A percentile compares a stretch with the other conserved stretches of the same genome.
phyloP scores from a whole-genome alignment of 108 stramenopile genomes.

The Cyclotella distinguenda region DNA sequence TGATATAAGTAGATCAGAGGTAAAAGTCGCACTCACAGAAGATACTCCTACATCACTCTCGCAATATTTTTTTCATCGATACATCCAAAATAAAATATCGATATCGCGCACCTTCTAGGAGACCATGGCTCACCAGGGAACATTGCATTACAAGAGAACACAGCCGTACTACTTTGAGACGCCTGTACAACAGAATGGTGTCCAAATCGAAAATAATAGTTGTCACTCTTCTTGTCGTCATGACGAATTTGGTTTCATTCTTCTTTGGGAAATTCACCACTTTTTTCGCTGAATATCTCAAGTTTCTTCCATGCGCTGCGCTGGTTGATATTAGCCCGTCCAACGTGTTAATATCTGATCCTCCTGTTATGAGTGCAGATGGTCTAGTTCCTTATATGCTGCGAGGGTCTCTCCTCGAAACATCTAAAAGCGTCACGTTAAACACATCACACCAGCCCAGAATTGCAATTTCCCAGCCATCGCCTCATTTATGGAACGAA shows the following conservation, averaged over 20 bases:
- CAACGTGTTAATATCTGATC: background rate
- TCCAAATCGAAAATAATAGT: background rate
- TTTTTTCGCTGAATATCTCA: background rate
- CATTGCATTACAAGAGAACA: too few relatives aligned
- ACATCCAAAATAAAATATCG: too few relatives aligned
- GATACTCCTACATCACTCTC: background rate
- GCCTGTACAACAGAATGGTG: background rate
- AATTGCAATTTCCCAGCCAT: too few relatives aligned
- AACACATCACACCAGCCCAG: too few relatives aligned
- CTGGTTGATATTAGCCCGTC: background rate
- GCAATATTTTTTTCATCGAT: background rate
- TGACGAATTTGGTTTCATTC: slow-evolving; percentile 1
- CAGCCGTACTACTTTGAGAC: too few relatives aligned
- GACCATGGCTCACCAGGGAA: too few relatives aligned
- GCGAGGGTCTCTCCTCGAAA: background rate
- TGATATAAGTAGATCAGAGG: too few relatives aligned
- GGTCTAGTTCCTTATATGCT: background rate
- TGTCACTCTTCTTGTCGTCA: background rate
- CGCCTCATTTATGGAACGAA: background rate
- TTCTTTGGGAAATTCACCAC: background rate
- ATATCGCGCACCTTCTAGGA: too few relatives aligned
- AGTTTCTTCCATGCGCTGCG: background rate
- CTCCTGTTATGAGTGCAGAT: background rate
- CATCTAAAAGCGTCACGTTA: background rate
- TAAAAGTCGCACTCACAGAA: too few relatives aligned